Evolutionary conservation across 2,329 filamentous ascomycete genomes (phyloP), one percentile per base, ranked within the genome.

Genomic region (Pseudogymnoascus sp.): DNA sequence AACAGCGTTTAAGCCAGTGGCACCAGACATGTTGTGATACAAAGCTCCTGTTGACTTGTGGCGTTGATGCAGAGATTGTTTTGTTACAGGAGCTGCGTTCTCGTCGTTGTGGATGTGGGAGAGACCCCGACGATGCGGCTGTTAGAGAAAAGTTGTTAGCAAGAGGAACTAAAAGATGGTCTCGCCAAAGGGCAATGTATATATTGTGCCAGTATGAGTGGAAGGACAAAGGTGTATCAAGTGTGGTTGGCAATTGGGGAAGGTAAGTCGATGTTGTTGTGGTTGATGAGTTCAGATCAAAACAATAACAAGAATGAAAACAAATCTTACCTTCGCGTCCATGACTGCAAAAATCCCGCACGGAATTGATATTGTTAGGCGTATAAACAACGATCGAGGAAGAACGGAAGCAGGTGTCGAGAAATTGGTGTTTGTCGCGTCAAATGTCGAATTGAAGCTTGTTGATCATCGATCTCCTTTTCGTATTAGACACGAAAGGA

Each of bases 21-120:
- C 81, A 66, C 81, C 78, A 65, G 81, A 73, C 65, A 84, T 71
- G 68, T 79, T 80, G 56, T 68, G 68, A 72, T 79, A 70, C 77
- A 90, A 68, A 82, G 83, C 76, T 76, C 88, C 75, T 75, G 86
- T 87, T 7, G 92, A 96, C 77, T 96, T 96, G 78, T 91, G 88
- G 66, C 89, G 88, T 70, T 91, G 87, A 70, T 96, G 90, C 66
- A 92, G 78, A 61, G 83, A 78, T 73, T 86, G 86, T 68, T 83
- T 83, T 65, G 79, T 67, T 61, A 78, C 74, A 62, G 81, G 78
- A 60, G 79, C 75, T 64, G 81, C 77, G 75, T 95, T 95, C 77
- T 96, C 91, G 77, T 91, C 89, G 61, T 79, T 79, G 72, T 82
- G 81, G 70, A 82, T 78, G 74, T 84, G 83, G 73, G 78, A 75